Base-by-base conservation (phyloP, 2,329 filamentous ascomycete species). In the Didymella sp. region DNA sequence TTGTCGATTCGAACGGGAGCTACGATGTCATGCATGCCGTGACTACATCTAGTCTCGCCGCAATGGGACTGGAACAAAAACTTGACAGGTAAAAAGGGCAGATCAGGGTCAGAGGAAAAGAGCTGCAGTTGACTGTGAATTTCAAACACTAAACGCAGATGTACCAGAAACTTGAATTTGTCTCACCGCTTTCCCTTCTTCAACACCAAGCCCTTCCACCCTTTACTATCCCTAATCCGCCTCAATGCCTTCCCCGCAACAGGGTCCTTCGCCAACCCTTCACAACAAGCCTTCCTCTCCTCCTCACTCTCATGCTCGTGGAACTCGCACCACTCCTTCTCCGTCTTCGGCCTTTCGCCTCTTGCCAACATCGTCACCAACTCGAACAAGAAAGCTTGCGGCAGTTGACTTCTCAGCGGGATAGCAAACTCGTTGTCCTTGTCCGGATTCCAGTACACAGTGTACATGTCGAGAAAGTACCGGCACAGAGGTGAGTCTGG, bases 381-480 rank as follows among this genome's bases (percentile, higher is more conserved):
- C 46, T 75, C 71, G 37, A 75, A 74, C 5, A 74, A 31, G 55
- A 75, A 75, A 0, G 72, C 64, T 45, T 75, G 72, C 9, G 72
- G 72, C 3, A 75, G 62, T 46, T 74, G 71, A 27, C 70, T 73
- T 3, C 72, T 63, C 15, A 75, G 40, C 2, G 71, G 64, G 11
- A 68, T 64, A 24, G 65, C 72, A 24, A 67, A 66, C 30, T 73
- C 71, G 28, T 68, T 65, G 48, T 75, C 72, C 47, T 68, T 67
- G 21, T 73, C 71, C 2, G 72, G 72, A 31, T 74, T 71, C 72
- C 72, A 75, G 59, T 73, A 74, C 15, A 74, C 72, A 5, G 61
- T 68, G 43, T 75, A 74, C 72, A 74, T 74, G 47, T 75, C 72
- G 13, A 75, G 63, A 51, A 75, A 75, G 62, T 74, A 74, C 24